Percentiles rank a stretch among this genome's conserved stretches.
Evolutionary conservation across 2,329 filamentous ascomycete species (phyloP).

Genomic region (Paracoccidioides lutzii): DNA sequence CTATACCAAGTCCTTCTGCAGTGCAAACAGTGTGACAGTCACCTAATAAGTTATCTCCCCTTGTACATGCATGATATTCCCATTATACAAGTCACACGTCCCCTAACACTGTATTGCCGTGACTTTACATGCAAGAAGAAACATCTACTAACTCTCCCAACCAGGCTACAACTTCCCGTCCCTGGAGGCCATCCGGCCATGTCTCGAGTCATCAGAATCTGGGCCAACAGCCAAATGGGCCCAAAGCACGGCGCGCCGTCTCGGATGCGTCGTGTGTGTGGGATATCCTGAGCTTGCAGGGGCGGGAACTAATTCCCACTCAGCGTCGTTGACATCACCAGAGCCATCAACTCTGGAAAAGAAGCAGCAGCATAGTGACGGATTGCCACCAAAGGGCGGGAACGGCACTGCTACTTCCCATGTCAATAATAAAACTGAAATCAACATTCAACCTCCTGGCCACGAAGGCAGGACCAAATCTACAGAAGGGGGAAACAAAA

Average conservation of each 20-base stretch:
- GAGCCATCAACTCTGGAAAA: background rate
- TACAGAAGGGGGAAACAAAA: background rate
- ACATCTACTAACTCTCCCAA: background rate
- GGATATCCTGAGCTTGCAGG: constrained; percentile 46
- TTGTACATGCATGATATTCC: too few relatives aligned
- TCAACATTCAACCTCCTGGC: background rate
- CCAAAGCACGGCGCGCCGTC: constrained; percentile 38
- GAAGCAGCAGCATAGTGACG: background rate
- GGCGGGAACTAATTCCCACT: constrained; percentile 1
- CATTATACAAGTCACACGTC: too few relatives aligned
- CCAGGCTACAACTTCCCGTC: constrained; percentile 52
- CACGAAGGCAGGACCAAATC: background rate
- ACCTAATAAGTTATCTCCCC: too few relatives aligned
- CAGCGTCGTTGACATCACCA: constrained; percentile 13
- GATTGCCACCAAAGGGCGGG: background rate
- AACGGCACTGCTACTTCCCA: too few relatives aligned
- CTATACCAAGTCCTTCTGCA: too few relatives aligned
- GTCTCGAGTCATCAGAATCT: constrained; percentile 44
- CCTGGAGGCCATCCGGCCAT: constrained; percentile 43
- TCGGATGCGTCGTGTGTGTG: constrained; percentile 48
- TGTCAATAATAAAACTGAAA: background rate
- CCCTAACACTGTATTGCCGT: too few relatives aligned
- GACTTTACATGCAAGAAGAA: background rate
- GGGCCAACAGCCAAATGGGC: constrained; percentile 49
- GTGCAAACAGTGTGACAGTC: too few relatives aligned